Conservation (phyloP, 805 yeast species). For the Wickerhamomyces canadensis region DNA sequence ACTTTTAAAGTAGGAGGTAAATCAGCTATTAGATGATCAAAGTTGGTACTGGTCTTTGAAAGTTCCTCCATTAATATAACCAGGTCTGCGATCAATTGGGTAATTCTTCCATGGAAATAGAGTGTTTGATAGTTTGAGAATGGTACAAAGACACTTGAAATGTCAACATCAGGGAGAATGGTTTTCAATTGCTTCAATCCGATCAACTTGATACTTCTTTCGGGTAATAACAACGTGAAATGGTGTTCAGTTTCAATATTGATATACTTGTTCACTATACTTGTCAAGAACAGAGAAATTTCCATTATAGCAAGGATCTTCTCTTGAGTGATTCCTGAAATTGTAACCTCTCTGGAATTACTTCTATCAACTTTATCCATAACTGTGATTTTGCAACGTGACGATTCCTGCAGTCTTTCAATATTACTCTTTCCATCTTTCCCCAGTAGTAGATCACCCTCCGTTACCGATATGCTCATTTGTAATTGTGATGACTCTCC, state of each 20-base stretch:
- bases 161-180: constrained; percentile 3
- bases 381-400: constrained; percentile 4
- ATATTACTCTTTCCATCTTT: constrained; percentile 1
- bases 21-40: not conserved
- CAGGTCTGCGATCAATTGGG: not conserved
- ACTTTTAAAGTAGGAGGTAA: not conserved
- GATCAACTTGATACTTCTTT: not conserved
- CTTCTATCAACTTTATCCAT: constrained; percentile 8
- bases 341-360: constrained; percentile 1
- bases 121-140: constrained; percentile 13
- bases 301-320: not conserved
- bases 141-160: constrained; percentile 11
- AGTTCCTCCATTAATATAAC: not conserved
- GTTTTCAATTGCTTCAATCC: not conserved
- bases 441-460: constrained; percentile 9
- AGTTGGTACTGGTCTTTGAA: constrained; percentile 1
- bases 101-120: constrained; percentile 1
- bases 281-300: constrained; percentile 1
- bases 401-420: constrained; percentile 4
- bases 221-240: constrained; percentile 1
- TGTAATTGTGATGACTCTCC: constrained; percentile 1
- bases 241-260: not conserved
- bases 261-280: not conserved
- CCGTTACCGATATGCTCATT: constrained; percentile 8
- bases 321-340: too few species aligned